Percentiles rank a stretch among this genome's conserved stretches.
Evolutionary conservation across 176 grass and related monocot genomes (phyloP).

Genomic region (Carex kokanica): DNA sequence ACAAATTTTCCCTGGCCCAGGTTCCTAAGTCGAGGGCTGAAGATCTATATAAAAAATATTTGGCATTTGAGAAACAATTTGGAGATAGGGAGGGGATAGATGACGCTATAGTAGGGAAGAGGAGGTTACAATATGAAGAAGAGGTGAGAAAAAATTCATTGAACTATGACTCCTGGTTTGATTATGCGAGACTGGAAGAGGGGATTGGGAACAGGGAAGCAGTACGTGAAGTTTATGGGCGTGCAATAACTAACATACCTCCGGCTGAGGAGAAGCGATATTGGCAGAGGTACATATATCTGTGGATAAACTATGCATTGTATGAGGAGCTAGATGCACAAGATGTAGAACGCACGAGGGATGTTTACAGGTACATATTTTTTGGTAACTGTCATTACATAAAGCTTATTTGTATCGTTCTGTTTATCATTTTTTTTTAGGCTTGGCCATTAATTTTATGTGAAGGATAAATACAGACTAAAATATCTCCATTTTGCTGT

Average conservation of each 20-base stretch:
- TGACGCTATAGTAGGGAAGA: constrained; percentile 61
- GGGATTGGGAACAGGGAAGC: constrained; percentile 55
- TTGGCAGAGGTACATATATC: constrained; percentile 76
- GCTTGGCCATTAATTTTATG: not conserved
- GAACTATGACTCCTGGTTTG: constrained; percentile 88
- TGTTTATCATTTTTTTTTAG: not conserved
- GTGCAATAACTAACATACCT: constrained; percentile 67
- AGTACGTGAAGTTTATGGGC: constrained; percentile 71
- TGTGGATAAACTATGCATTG: constrained; percentile 84
- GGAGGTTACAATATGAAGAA: constrained; percentile 72
- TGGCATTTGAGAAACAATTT: constrained; percentile 71
- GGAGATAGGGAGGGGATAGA: constrained; percentile 60
- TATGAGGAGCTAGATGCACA: constrained; percentile 76
- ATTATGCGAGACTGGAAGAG: constrained; percentile 81
- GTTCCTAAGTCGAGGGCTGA: constrained; percentile 67
- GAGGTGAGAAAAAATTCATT: constrained; percentile 82
- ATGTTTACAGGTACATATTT: constrained; percentile 52
- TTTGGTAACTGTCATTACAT: not conserved
- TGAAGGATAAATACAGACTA: not conserved
- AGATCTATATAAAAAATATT: constrained; percentile 62
- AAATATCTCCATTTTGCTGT: not conserved
- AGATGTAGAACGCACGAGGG: constrained; percentile 52
- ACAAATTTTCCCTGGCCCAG: too few relatives aligned
- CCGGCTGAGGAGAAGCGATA: constrained; percentile 81
- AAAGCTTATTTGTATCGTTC: not conserved